Evolutionary conservation across 2,329 filamentous ascomycete genomes (phyloP).

Genomic region (Byssothecium circinans): DNA sequence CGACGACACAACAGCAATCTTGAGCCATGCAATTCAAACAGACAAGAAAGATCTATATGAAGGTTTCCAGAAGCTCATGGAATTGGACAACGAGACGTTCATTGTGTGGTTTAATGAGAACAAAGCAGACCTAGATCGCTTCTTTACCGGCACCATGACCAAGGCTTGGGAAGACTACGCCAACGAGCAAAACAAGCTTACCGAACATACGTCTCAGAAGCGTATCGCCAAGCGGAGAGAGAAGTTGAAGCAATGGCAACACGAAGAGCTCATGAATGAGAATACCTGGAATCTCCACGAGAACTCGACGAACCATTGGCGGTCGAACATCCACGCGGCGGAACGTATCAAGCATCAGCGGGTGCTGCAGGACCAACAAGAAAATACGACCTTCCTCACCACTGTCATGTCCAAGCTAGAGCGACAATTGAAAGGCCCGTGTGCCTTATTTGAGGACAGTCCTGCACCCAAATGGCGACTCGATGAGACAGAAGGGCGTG

Average conservation of each 20-base stretch:
- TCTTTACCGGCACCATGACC: conserved; percentile 81
- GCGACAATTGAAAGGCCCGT: conserved; percentile 74
- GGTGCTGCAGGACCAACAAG: conserved; percentile 87
- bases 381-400: conserved; percentile 77
- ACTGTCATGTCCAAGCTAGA: conserved; percentile 78
- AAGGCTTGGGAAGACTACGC: conserved; percentile 90
- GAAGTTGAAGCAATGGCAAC: conserved; percentile 76
- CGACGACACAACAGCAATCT: conserved; percentile 72
- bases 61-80: conserved; percentile 81
- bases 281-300: conserved; percentile 80
- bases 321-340: conserved; percentile 90
- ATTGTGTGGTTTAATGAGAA: conserved; percentile 85
- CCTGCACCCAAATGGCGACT: conserved; percentile 79
- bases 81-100: conserved; percentile 87
- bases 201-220: conserved; percentile 70
- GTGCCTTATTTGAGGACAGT: conserved; percentile 73
- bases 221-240: conserved; percentile 78
- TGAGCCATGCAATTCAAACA: conserved; percentile 69
- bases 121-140: conserved; percentile 71
- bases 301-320: conserved; percentile 84
- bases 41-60: conserved; percentile 72
- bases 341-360: conserved; percentile 92
- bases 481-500: conserved; percentile 91
- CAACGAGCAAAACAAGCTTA: conserved; percentile 75
- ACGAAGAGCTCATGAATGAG: conserved; percentile 68